Conservation (phyloP, 345 rosid species). For the Gossypium thurberi region DNA sequence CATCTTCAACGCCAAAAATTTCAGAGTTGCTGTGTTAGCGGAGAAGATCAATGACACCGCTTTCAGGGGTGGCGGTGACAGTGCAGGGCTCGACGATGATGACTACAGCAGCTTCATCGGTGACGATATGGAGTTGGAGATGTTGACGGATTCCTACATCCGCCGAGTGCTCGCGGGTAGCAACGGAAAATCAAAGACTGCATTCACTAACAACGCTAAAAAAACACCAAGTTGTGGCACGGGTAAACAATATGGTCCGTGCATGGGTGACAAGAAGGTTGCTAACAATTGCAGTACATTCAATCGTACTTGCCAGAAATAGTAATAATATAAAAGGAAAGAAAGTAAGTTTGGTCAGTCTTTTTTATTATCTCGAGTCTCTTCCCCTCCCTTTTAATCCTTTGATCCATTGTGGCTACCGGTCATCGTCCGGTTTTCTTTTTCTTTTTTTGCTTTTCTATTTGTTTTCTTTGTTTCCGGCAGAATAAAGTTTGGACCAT, state of each 20-base stretch:
- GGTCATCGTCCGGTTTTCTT: too few relatives aligned
- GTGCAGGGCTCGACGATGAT: background rate
- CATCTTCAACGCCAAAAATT: background rate
- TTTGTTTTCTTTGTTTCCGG: too few relatives aligned
- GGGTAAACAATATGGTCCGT: background rate
- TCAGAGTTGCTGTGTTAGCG: background rate
- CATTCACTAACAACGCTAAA: background rate
- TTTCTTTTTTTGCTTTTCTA: too few relatives aligned
- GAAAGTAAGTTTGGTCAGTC: background rate
- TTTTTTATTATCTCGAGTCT: background rate
- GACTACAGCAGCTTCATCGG: background rate
- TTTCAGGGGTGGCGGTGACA: background rate
- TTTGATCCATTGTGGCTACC: background rate
- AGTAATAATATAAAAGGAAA: background rate
- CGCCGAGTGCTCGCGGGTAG: background rate
- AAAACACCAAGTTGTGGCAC: background rate
- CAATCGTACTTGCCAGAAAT: background rate
- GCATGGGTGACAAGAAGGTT: background rate
- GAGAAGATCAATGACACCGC: background rate
- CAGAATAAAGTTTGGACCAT: too few relatives aligned
- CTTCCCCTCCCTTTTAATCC: background rate
- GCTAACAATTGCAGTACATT: background rate
- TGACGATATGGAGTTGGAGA: background rate
- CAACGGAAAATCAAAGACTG: background rate
- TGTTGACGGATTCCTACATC: slow-evolving; percentile 8